Evolutionary conservation across 2,329 filamentous ascomycete genomes (phyloP), one percentile per base, ranked within the genome.

Genomic region (Diaporthe sp.): DNA sequence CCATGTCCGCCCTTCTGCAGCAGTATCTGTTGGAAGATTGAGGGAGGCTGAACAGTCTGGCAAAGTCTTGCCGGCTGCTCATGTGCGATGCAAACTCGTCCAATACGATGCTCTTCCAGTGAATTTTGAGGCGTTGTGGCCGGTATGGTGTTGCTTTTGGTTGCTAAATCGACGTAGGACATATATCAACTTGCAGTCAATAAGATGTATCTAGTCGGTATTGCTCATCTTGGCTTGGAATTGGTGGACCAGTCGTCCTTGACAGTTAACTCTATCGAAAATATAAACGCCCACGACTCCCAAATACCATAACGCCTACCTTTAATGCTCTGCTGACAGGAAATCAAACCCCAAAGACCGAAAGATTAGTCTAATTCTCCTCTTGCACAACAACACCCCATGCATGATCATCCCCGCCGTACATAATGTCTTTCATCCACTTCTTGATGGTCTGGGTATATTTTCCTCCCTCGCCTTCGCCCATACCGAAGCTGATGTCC

Each of bases 351-450:
- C 1, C 28, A 12, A 31, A 12, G 7, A 4, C 37, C 17, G 31
- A 31, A 39, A 22, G 12, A 22, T 77, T 71, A 79, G n/a, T 19
- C 75, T 65, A 79, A 37, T 62, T 49, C 77, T 92, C 89, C 83
- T 94, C 92, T 71, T 90, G 86, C 49, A 95, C 88, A 49, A 94
- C 88, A 73, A 94, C 89, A 49, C 90, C 92, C 93, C 94, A 95
- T 65, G 90, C 86, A 82, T 95, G 93, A 75, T 92, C 81, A 80
- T 89, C 90, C 75, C 89, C 89, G 76, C 93, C 93, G 82, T 93
- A 95, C 92, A 94, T 95, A 84, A 95, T 94, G 78, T 93, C 91
- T 78, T 88, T 87, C 78, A 95, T 85, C 89, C 90, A 93, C 51
- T 84, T 84, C 88, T 94, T 95, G 82, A 95, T 85, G 83, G 87